phyloP scores from a whole-genome alignment of 2,329 filamentous ascomycete species.

The Ilyonectria destructans region DNA sequence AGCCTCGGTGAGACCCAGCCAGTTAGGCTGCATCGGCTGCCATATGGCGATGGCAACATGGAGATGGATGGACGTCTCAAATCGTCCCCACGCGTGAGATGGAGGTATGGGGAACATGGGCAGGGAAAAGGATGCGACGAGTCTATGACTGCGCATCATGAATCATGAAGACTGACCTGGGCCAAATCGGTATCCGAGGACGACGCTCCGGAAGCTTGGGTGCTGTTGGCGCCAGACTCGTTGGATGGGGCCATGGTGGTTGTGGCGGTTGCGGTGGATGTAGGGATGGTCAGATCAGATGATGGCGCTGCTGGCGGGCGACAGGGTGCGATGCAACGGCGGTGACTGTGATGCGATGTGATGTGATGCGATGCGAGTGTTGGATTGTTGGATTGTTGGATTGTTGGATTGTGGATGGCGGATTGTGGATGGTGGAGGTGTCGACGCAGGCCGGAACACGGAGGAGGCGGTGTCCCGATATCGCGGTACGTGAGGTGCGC shows the following conservation, averaged over 20 bases:
- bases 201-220: constrained; percentile 32
- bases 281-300: constrained; percentile 5
- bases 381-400: constrained; percentile 5
- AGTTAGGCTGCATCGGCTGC: not conserved
- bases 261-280: constrained; percentile 22
- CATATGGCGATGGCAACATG: not conserved
- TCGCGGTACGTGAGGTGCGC: not conserved
- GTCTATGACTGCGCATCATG: not conserved
- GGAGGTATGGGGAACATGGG: not conserved
- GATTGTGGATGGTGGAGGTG: constrained; percentile 14
- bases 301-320: constrained; percentile 1
- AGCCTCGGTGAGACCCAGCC: no score
- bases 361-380: constrained; percentile 15
- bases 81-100: not conserved
- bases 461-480: constrained; percentile 10
- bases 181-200: constrained; percentile 47
- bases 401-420: constrained; percentile 5
- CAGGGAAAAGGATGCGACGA: not conserved
- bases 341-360: constrained; percentile 11
- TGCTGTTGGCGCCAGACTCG: constrained; percentile 30
- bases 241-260: constrained; percentile 37
- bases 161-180: constrained; percentile 40
- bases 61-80: not conserved
- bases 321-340: constrained; percentile 6
- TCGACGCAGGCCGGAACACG: not conserved